phyloP scores from a whole-genome alignment of 148 eudicot species.

The Diospyros kaki region DNA sequence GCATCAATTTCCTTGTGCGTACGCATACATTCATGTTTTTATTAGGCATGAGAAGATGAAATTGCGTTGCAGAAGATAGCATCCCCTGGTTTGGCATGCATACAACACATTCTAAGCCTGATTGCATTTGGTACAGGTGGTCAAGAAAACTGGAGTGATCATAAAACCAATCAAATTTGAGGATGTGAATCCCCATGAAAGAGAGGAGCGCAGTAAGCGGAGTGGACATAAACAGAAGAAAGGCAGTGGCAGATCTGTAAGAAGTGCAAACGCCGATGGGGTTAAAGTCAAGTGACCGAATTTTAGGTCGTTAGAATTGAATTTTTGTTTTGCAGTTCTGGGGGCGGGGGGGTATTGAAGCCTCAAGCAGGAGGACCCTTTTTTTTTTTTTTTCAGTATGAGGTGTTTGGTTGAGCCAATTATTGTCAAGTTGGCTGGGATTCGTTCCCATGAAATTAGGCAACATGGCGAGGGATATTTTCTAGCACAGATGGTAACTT shows the following conservation, averaged over 20 bases:
- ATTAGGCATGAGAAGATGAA: neutral
- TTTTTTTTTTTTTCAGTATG: too few relatives aligned
- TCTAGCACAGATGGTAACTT: too few relatives aligned
- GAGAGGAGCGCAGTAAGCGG: conserved; percentile 35
- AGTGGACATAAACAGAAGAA: conserved; percentile 37
- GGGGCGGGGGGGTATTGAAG: too few relatives aligned
- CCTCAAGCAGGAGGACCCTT: too few relatives aligned
- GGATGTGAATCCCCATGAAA: conserved; percentile 65
- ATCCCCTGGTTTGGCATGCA: neutral
- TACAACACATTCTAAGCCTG: conserved; percentile 2
- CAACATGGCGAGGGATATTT: too few relatives aligned
- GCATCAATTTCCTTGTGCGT: neutral
- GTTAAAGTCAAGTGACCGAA: conserved; percentile 1
- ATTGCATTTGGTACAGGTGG: conserved; percentile 51
- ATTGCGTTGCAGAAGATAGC: neutral
- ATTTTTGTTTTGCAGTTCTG: neutral
- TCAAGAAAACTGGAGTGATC: conserved; percentile 74
- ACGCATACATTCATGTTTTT: neutral
- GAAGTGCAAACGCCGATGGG: neutral
- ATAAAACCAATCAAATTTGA: conserved; percentile 70
- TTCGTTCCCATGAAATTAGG: too few relatives aligned
- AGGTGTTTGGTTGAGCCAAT: too few relatives aligned
- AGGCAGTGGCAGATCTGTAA: conserved; percentile 15
- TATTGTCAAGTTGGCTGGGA: too few relatives aligned
- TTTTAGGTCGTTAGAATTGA: neutral